Evolutionary conservation across 768 basidiomycete species (phyloP).

Genomic region (Mycena metata): DNA sequence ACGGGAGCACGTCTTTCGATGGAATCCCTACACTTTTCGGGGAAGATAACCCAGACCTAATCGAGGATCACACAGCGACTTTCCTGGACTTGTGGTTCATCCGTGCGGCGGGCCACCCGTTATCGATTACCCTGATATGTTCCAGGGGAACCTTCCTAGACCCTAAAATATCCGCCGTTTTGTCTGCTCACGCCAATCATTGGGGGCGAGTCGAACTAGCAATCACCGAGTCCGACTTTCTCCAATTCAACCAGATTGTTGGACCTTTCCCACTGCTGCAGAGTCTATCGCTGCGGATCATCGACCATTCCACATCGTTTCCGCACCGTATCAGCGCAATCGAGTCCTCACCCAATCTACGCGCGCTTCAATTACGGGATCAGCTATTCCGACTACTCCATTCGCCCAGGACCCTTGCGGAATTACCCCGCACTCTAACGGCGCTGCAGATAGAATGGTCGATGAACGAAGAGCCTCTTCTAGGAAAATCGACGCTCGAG

Average conservation of each 20-base stretch:
- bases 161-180: neutral
- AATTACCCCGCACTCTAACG: too few relatives aligned
- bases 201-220: constrained; percentile 18
- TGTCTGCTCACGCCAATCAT: neutral
- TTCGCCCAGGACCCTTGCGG: neutral
- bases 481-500: too few relatives aligned
- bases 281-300: constrained; percentile 1
- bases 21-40: neutral
- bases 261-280: constrained; percentile 13
- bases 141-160: neutral
- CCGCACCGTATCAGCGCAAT: neutral
- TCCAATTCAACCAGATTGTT: neutral
- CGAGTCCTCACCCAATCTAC: neutral
- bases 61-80: neutral
- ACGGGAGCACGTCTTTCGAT: neutral
- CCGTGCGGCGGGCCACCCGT: neutral
- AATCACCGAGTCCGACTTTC: neutral
- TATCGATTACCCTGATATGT: constrained; percentile 14
- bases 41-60: neutral
- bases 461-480: too few relatives aligned
- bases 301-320: constrained; percentile 26
- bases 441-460: too few relatives aligned
- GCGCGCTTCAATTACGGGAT: neutral
- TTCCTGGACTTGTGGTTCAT: constrained; percentile 20
- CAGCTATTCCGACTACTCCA: too few relatives aligned